Conservation (phyloP, 1,284 basidiomycete genomes). For the Sanghuangporus baumii region DNA sequence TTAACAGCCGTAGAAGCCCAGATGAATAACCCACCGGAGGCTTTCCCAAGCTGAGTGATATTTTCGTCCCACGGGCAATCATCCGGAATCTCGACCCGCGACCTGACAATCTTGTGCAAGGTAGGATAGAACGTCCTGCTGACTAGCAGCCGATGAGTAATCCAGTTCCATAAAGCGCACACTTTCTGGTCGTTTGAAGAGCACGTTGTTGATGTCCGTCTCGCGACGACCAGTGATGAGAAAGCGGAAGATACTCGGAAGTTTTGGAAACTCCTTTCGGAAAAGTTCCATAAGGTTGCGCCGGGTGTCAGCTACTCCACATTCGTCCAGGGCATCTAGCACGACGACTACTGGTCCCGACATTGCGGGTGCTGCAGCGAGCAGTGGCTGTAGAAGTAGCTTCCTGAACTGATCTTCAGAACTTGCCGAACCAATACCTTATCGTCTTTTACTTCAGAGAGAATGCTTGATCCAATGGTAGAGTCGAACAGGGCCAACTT, state of each 20-base stretch:
- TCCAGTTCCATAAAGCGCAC: background rate
- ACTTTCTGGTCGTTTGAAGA: background rate
- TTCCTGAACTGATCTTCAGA: background rate
- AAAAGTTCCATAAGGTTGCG: background rate
- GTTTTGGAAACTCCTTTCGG: background rate
- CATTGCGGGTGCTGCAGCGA: background rate
- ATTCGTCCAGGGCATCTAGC: slow-evolving; percentile 6
- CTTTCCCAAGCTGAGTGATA: background rate
- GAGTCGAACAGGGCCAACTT: background rate
- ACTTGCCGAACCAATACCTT: background rate
- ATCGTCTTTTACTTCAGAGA: background rate
- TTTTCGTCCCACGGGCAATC: background rate
- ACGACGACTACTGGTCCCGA: background rate
- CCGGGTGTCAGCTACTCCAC: background rate
- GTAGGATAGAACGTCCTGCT: background rate
- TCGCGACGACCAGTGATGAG: background rate
- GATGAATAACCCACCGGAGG: background rate
- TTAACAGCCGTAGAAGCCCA: slow-evolving; percentile 6
- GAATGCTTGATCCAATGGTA: background rate
- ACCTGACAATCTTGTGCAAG: background rate
- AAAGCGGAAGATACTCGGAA: slow-evolving; percentile 1
- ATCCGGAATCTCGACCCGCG: background rate
- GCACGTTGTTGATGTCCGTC: background rate
- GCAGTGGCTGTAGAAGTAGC: background rate
- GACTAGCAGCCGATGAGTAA: background rate